phyloP scores from a whole-genome alignment of 2,329 filamentous ascomycete genomes.

The Fusarium pininemorale region DNA sequence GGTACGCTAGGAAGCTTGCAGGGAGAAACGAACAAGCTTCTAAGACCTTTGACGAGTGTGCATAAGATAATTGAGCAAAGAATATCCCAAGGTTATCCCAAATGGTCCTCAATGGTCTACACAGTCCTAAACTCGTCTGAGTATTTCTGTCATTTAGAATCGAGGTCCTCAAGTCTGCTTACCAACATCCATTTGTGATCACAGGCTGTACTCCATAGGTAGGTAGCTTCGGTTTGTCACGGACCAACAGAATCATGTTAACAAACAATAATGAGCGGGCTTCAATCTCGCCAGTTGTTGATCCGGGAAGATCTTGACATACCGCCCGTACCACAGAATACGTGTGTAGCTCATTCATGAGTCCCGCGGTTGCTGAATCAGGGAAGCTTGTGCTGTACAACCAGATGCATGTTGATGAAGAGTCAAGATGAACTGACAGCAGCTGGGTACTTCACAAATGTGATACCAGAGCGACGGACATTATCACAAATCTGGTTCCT shows the following conservation, averaged over 20 bases:
- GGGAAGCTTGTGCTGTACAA: neutral
- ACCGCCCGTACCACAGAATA: neutral
- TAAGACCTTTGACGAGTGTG: neutral
- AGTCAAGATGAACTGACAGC: neutral
- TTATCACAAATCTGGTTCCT: slow-evolving; percentile 24
- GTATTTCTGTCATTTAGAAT: neutral
- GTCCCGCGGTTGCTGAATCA: neutral
- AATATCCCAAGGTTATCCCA: neutral
- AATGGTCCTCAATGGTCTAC: neutral
- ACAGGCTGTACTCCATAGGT: neutral
- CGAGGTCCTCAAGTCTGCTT: neutral
- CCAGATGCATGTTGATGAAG: neutral
- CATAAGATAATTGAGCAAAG: neutral
- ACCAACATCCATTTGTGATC: neutral
- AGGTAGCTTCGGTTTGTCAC: slow-evolving; percentile 26
- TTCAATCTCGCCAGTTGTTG: slow-evolving; percentile 18
- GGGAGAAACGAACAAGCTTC: slow-evolving; percentile 31
- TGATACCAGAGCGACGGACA: neutral
- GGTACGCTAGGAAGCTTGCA: slow-evolving; percentile 29
- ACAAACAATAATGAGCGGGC: neutral
- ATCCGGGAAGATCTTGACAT: slow-evolving; percentile 22
- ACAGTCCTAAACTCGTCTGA: neutral
- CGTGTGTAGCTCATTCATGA: neutral
- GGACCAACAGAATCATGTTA: slow-evolving; percentile 11
- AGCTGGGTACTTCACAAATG: neutral